Base-by-base conservation (phyloP, 2,329 filamentous ascomycete species). In the Tricladium varicosporioides region DNA sequence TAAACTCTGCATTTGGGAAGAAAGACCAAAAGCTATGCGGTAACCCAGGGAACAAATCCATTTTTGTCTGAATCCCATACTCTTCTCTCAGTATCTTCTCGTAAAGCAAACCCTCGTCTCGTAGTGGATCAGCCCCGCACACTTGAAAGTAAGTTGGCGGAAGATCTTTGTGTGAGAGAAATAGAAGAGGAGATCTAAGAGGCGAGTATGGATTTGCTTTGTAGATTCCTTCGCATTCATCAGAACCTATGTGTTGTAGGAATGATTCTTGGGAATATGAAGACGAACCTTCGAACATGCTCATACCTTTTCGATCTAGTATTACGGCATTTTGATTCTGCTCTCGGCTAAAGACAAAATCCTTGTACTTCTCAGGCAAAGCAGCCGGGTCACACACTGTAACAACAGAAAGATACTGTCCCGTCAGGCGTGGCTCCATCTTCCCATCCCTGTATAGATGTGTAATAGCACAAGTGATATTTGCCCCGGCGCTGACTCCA, bases 31-130 rank as follows among this genome's bases (percentile, higher is more conserved):
- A 69, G 0, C 58, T 60, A 61, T 73, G 71, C 1, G 71, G 69
- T 22, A 70, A 47, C 10, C 71, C 71, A 8, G 66, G 66, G 51
- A 70, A 73, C 2, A 72, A 16, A 59, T 69, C 60, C 11, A 69
- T 43, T 18, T 61, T 63, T 1, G 70, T 72, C 49, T 65, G 62
- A 13, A 70, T 56, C 5, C 68, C 68, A 52, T 53, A 51, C 32
- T 77, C 72, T 53, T 77, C 75, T 32, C 73, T 69, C 56, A 83
- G 63, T 2, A 77, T 64, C 42, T 73, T 67, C 60, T 81, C 79
- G 60, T 82, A 83, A 0, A 83, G 75, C 47, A 84, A 59, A 0
- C 70, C 77, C 53, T 83, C 80, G 57, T 84, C 81, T 3, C 81
- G 68, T 2, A 80, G 60, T 0, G 75, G 75, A 63, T 83, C 81